Conservation (phyloP, 805 yeast species). For the Hanseniaspora guilliermondii region DNA sequence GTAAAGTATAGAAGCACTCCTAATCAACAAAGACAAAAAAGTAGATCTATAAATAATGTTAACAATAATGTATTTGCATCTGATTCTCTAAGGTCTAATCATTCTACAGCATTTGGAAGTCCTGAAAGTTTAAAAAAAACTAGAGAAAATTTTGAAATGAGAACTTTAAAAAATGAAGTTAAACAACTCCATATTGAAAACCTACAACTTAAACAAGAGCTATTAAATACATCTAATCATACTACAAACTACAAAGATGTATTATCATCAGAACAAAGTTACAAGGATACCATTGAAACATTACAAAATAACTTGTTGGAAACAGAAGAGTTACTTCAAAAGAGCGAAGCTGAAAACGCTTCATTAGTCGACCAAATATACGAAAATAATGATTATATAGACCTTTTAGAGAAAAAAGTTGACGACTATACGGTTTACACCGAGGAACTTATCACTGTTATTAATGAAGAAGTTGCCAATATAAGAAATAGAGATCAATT, state of each 20-base stretch:
- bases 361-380: background rate
- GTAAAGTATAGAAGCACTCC: background rate
- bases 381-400: background rate
- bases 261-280: background rate
- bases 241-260: background rate
- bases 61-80: background rate
- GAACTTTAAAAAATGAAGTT: background rate
- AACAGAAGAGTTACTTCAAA: background rate
- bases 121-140: background rate
- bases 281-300: background rate
- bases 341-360: background rate
- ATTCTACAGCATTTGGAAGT: background rate
- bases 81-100: background rate
- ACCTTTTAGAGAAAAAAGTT: background rate
- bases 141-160: conserved; percentile 1
- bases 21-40: background rate
- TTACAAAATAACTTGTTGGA: background rate
- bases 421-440: background rate
- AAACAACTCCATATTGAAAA: conserved; percentile 8
- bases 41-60: background rate
- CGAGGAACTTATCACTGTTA: background rate
- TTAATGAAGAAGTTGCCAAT: background rate
- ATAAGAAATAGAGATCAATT: conserved; percentile 2
- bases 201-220: background rate
- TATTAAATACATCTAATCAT: background rate